Evolutionary conservation across 2,329 filamentous ascomycete species (phyloP).

Genomic region (Bipolaris sorokiniana): DNA sequence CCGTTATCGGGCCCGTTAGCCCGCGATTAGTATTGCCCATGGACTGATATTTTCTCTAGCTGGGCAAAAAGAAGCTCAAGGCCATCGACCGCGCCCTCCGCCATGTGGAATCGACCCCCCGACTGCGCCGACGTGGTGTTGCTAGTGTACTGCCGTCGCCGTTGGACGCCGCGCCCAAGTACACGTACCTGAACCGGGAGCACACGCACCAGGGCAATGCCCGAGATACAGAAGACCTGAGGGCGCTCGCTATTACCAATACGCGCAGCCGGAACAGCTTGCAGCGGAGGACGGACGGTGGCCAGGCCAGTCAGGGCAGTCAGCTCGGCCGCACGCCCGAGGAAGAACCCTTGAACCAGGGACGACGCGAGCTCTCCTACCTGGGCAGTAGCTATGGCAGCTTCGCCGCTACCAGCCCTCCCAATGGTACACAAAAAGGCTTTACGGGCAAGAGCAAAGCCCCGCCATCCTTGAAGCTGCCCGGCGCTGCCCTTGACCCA

Average conservation of each 20-base stretch:
- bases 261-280: slow-evolving; percentile 28
- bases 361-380: slow-evolving; percentile 23
- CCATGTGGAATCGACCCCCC: slow-evolving; percentile 61
- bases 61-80: slow-evolving; percentile 92
- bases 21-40: slow-evolving; percentile 13
- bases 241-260: slow-evolving; percentile 33
- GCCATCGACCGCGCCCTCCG: slow-evolving; percentile 75
- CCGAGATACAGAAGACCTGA: slow-evolving; percentile 33
- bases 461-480: slow-evolving; percentile 63
- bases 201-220: slow-evolving; percentile 24
- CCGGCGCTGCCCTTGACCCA: slow-evolving; percentile 65
- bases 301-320: slow-evolving; percentile 19
- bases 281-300: slow-evolving; percentile 21
- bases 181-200: slow-evolving; percentile 50
- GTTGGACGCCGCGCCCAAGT: slow-evolving; percentile 48
- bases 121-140: slow-evolving; percentile 48
- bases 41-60: slow-evolving; percentile 45
- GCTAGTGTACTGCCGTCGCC: slow-evolving; percentile 42
- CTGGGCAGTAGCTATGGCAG: slow-evolving; percentile 65
- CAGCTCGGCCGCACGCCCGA: slow-evolving; percentile 29
- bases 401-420: slow-evolving; percentile 64
- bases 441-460: slow-evolving; percentile 32
- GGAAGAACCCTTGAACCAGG: slow-evolving; percentile 40
- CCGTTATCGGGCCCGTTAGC: slow-evolving; percentile 18
- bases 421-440: slow-evolving; percentile 21